These are phyloP conservation scores for Cryphonectria carpinicola DNA, from an alignment of 2,329 filamentous ascomycete species.

Conservation along the genomic window DNA sequence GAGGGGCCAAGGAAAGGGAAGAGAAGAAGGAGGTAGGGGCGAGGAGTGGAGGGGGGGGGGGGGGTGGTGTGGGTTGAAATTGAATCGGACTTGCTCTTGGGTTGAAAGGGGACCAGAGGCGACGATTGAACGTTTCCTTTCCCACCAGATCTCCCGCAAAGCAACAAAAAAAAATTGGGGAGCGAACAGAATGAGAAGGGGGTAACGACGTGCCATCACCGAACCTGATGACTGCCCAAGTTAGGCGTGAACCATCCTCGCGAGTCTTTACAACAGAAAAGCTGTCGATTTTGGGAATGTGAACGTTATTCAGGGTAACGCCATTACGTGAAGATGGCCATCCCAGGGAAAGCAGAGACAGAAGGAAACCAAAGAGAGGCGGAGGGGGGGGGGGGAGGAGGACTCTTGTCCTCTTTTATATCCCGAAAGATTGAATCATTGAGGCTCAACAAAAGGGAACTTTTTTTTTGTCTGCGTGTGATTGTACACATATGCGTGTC, in stretches of 20 bases:
- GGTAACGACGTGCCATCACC: not conserved
- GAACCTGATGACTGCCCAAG: not conserved
- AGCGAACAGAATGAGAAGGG: too few species aligned
- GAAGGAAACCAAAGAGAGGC: not conserved
- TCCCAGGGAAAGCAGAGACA: not conserved
- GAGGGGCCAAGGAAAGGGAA: too few species aligned
- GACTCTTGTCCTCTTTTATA: not conserved
- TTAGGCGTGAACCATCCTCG: not conserved
- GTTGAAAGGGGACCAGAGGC: not conserved
- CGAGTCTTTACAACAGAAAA: too few species aligned
- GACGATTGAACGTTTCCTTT: not conserved
- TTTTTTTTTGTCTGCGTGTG: not conserved
- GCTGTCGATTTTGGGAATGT: too few species aligned
- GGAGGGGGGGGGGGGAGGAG: too few species aligned
- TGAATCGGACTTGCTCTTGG: not conserved
- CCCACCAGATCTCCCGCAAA: not conserved
- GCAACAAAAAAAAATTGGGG: not conserved
- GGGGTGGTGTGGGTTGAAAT: too few species aligned
- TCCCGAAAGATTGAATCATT: not conserved
- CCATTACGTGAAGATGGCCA: not conserved
- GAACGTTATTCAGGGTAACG: not conserved
- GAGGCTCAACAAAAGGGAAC: not conserved
- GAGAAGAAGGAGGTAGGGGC: too few species aligned
- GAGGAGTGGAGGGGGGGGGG: too few species aligned
- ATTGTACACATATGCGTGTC: not conserved